Percentiles rank a stretch among this genome's conserved stretches.
These are phyloP conservation scores for Colletotrichum neosansevieriae DNA, from an alignment of 2,329 filamentous ascomycete genomes.

Conservation along the genomic window DNA sequence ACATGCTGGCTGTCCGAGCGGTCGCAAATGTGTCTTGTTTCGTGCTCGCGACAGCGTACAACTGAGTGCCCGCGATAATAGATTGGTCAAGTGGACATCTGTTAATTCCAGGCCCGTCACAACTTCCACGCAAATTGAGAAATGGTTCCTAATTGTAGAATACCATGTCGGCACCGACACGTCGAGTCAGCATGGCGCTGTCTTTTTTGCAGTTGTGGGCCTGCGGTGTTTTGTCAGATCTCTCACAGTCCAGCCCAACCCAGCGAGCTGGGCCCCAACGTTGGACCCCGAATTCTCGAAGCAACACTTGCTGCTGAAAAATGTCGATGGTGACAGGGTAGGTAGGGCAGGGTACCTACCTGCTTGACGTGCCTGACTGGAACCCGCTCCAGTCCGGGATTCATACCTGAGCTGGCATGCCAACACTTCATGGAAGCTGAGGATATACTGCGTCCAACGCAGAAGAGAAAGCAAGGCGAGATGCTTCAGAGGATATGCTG, in stretches of 20 bases:
- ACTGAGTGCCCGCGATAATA: too few relatives aligned
- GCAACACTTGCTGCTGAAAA: slow-evolving; percentile 4
- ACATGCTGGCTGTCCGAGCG: too few relatives aligned
- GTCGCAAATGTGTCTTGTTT: too few relatives aligned
- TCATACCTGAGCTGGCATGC: slow-evolving; percentile 19
- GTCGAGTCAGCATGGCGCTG: slow-evolving; percentile 30
- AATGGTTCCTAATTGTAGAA: background rate
- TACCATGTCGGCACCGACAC: slow-evolving; percentile 12
- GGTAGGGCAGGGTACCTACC: slow-evolving; percentile 11
- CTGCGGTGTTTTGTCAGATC: slow-evolving; percentile 3
- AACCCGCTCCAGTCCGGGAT: slow-evolving; percentile 17
- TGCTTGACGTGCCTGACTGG: slow-evolving; percentile 4
- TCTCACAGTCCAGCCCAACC: slow-evolving; percentile 17
- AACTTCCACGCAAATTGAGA: background rate
- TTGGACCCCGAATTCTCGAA: slow-evolving; percentile 27
- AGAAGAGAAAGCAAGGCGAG: background rate
- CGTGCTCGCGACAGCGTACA: too few relatives aligned
- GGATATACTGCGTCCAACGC: background rate
- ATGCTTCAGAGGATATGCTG: background rate
- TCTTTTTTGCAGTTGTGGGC: slow-evolving; percentile 27
- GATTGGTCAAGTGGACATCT: too few relatives aligned
- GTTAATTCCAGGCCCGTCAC: background rate
- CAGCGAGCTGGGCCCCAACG: slow-evolving; percentile 8
- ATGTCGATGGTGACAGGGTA: background rate
- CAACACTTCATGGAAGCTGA: background rate